phyloP scores from a whole-genome alignment of 2,329 filamentous ascomycete species.

The Fusarium sp. region DNA sequence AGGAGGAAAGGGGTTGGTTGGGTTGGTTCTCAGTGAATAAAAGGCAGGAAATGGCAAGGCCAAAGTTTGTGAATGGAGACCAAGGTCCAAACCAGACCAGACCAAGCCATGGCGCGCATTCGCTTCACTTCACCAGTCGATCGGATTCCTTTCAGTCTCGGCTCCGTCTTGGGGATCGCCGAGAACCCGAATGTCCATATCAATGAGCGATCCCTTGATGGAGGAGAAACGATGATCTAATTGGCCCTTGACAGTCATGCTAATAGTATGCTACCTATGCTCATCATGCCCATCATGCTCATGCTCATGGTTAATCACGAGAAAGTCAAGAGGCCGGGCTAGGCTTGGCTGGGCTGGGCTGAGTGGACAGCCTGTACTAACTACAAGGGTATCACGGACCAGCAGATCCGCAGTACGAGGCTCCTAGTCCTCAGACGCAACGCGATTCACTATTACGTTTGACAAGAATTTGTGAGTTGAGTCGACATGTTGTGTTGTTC shows the following conservation, averaged over 20 bases:
- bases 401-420: slow-evolving; percentile 29
- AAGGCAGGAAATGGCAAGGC: slow-evolving; percentile 4
- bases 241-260: slow-evolving; percentile 14
- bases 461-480: slow-evolving; percentile 21
- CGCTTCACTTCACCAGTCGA: slow-evolving; percentile 31
- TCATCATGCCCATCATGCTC: slow-evolving; percentile 30
- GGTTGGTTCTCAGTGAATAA: slow-evolving; percentile 29
- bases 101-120: slow-evolving; percentile 30
- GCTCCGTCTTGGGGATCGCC: slow-evolving; percentile 31
- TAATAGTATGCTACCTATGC: not conserved
- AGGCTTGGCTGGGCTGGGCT: slow-evolving; percentile 22
- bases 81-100: not conserved
- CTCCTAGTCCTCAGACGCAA: slow-evolving; percentile 27
- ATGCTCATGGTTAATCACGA: slow-evolving; percentile 28
- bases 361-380: slow-evolving; percentile 30
- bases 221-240: slow-evolving; percentile 21
- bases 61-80: slow-evolving; percentile 29
- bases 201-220: slow-evolving; percentile 27
- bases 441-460: slow-evolving; percentile 30
- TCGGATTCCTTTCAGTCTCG: slow-evolving; percentile 24
- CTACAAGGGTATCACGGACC: slow-evolving; percentile 32
- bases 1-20: slow-evolving; percentile 27
- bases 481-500: slow-evolving; percentile 16
- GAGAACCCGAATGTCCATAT: slow-evolving; percentile 22
- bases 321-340: slow-evolving; percentile 30